Evolutionary conservation across 306 rosid genomes (phyloP).

Genomic region (Vigna unguiculata): DNA sequence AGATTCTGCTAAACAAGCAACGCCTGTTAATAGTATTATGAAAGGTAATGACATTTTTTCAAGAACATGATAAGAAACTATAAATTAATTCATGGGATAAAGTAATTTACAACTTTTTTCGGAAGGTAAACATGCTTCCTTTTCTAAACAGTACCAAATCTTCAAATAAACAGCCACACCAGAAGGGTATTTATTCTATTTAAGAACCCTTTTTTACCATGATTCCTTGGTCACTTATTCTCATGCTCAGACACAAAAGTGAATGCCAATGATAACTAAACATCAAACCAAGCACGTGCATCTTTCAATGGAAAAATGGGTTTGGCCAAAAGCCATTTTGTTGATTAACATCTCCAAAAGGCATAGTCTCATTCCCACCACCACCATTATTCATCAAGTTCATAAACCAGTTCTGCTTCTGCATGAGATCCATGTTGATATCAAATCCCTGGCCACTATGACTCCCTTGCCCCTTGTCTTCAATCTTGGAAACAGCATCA

Average conservation of each 20-base stretch:
- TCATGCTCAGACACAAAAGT: neutral
- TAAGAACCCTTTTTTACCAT: neutral
- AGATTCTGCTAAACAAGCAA: neutral
- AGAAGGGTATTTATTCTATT: slow-evolving; percentile 18
- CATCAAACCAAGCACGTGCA: neutral
- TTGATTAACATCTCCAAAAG: slow-evolving; percentile 41
- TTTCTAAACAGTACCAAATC: neutral
- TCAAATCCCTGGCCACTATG: slow-evolving; percentile 31
- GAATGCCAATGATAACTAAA: neutral
- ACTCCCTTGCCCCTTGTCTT: slow-evolving; percentile 41
- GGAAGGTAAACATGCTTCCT: neutral
- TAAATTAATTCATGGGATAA: neutral
- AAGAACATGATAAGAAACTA: neutral
- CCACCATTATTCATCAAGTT: slow-evolving; percentile 45
- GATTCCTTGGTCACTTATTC: slow-evolving; percentile 39
- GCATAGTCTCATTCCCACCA: slow-evolving; percentile 43
- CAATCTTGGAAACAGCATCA: slow-evolving; percentile 35
- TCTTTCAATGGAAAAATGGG: slow-evolving; percentile 47
- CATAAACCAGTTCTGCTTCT: slow-evolving; percentile 50
- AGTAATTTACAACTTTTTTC: neutral
- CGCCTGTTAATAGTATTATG: neutral
- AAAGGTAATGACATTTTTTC: neutral
- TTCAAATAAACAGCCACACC: neutral
- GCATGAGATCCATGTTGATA: slow-evolving; percentile 41
- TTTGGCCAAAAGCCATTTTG: slow-evolving; percentile 48